Percentiles rank a stretch among this genome's conserved stretches.
These are phyloP conservation scores for Nepenthes mirabilis DNA, from an alignment of 148 eudicot species.

Conservation along the genomic window DNA sequence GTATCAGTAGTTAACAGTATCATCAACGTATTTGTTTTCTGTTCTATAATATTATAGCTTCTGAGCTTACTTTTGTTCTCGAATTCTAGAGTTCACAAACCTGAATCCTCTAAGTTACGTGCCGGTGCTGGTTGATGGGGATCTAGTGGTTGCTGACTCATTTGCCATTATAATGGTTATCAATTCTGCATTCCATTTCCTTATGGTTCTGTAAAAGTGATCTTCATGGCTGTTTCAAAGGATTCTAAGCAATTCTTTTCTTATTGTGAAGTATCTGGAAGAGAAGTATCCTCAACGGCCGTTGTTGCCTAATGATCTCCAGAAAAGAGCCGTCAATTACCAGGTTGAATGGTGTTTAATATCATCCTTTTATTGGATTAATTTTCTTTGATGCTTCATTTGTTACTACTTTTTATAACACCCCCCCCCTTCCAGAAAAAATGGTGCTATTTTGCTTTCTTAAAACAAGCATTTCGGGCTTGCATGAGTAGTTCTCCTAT, in stretches of 20 bases:
- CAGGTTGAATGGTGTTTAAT: slow-evolving; percentile 36
- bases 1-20: too few relatives aligned
- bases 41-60: neutral
- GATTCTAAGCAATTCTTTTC: neutral
- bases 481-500: too few relatives aligned
- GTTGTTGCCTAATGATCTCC: slow-evolving; percentile 62
- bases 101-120: slow-evolving; percentile 72
- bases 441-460: too few relatives aligned
- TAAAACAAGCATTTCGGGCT: too few relatives aligned
- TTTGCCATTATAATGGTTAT: slow-evolving; percentile 79
- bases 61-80: neutral
- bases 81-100: slow-evolving; percentile 43
- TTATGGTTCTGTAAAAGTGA: neutral
- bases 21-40: neutral
- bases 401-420: neutral
- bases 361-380: neutral
- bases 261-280: slow-evolving; percentile 47
- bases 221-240: neutral
- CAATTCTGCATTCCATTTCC: neutral
- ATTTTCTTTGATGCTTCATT: neutral
- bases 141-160: slow-evolving; percentile 57
- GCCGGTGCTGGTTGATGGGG: slow-evolving; percentile 70
- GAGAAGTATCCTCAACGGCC: slow-evolving; percentile 82
- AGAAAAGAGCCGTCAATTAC: slow-evolving; percentile 61
- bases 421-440: too few relatives aligned